A percentile compares a stretch with the other conserved stretches of the same genome.
Evolutionary conservation across 1,284 basidiomycete species (phyloP).

Genomic region (Pseudozyma sp.): DNA sequence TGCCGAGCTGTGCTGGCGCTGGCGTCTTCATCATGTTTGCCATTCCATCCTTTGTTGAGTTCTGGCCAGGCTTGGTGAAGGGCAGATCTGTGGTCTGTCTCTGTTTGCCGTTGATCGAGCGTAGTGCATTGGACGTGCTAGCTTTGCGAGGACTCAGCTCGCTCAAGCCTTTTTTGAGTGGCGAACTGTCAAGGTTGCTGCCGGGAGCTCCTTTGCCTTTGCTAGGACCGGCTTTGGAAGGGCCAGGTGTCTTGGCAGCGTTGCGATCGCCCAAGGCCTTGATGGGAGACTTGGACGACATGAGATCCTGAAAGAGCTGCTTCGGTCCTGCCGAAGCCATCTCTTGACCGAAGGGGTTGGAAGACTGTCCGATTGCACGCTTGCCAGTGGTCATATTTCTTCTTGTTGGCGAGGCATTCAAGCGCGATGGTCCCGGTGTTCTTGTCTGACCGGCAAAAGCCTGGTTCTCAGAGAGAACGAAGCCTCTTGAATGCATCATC

Average conservation of each 20-base stretch:
- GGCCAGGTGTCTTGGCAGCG: conserved; percentile 36
- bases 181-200: conserved; percentile 13
- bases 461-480: conserved; percentile 51
- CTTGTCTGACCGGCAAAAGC: conserved; percentile 36
- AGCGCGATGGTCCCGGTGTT: conserved; percentile 42
- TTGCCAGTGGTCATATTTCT: conserved; percentile 49
- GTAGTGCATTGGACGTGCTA: conserved; percentile 25
- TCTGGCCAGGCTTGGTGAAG: conserved; percentile 32
- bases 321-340: conserved; percentile 21
- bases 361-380: conserved; percentile 25
- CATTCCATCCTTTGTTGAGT: conserved; percentile 13
- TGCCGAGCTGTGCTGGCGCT: conserved; percentile 20
- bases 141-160: conserved; percentile 44
- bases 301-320: conserved; percentile 46
- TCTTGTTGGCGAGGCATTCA: conserved; percentile 38
- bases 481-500: conserved; percentile 51
- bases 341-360: conserved; percentile 34
- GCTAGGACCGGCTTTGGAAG: conserved; percentile 22
- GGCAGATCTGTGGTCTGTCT: conserved; percentile 25
- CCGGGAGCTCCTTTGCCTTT: conserved; percentile 21
- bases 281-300: conserved; percentile 36
- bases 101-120: conserved; percentile 47
- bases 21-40: conserved; percentile 35
- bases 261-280: conserved; percentile 42
- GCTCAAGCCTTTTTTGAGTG: conserved; percentile 23